Conservation (phyloP, 2,329 filamentous ascomycete species). For the Thielaviopsis musarum region DNA sequence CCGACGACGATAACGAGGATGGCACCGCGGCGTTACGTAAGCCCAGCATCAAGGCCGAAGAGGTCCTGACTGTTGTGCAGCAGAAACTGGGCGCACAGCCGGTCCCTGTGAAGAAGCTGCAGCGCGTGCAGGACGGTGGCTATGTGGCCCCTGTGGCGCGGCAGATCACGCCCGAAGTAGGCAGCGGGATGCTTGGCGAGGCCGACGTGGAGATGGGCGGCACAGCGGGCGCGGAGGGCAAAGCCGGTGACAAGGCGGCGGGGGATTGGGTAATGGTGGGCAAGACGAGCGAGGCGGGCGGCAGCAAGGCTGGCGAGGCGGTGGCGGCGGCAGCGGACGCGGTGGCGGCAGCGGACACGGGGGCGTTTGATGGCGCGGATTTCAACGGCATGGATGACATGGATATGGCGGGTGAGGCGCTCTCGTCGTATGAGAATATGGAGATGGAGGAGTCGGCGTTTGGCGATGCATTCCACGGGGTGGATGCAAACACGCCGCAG, state of each 20-base stretch:
- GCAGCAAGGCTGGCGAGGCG: conserved; percentile 16
- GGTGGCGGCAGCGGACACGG: not conserved
- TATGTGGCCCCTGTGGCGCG: conserved; percentile 41
- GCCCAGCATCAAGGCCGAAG: conserved; percentile 43
- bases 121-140: conserved; percentile 63
- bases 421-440: conserved; percentile 47
- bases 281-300: conserved; percentile 36
- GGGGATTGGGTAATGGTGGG: conserved; percentile 65
- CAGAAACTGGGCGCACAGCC: conserved; percentile 50
- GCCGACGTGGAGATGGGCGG: conserved; percentile 48
- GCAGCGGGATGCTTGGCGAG: conserved; percentile 39
- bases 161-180: conserved; percentile 28
- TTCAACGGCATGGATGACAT: conserved; percentile 48
- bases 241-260: conserved; percentile 29
- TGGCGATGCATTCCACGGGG: conserved; percentile 63
- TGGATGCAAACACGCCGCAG: conserved; percentile 24
- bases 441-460: conserved; percentile 69
- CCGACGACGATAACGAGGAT: conserved; percentile 30
- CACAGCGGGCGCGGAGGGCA: conserved; percentile 33
- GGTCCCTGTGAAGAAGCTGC: conserved; percentile 44
- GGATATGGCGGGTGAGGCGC: conserved; percentile 54
- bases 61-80: conserved; percentile 62
- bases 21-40: conserved; percentile 24
- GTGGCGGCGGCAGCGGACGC: not conserved
- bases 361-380: conserved; percentile 37